Percentiles rank a stretch among this genome's conserved stretches.
Evolutionary conservation across 352 stramenopile species (phyloP).

Genomic region (Halophytophthora batemanensis): DNA sequence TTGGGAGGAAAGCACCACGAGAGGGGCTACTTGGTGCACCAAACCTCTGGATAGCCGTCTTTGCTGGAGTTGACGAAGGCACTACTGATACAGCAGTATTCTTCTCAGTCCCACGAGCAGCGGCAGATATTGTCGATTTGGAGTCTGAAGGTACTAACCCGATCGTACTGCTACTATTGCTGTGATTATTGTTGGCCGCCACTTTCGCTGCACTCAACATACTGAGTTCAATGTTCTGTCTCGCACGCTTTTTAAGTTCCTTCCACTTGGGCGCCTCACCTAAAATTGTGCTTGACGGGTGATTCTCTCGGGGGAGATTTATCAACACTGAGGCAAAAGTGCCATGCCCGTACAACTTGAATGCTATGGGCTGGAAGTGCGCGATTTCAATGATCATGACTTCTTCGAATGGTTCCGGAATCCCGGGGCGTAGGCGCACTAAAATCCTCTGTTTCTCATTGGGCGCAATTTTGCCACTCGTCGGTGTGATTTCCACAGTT

Average conservation of each 20-base stretch:
- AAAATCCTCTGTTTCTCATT: conserved; percentile 89
- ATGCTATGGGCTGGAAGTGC: conserved; percentile 92
- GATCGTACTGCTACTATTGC: conserved; percentile 4
- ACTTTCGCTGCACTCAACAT: conserved; percentile 13
- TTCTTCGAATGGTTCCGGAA: conserved; percentile 87
- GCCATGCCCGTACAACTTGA: conserved; percentile 86
- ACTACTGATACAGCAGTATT: conserved; percentile 28
- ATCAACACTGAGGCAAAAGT: conserved; percentile 90
- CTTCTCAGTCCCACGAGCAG: conserved; percentile 29
- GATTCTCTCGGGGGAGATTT: conserved; percentile 83
- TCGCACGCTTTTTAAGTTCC: conserved; percentile 63
- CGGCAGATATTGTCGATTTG: conserved; percentile 51
- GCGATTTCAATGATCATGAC: conserved; percentile 91
- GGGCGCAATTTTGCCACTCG: conserved; percentile 78
- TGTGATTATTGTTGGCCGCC: conserved; percentile 13
- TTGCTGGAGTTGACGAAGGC: conserved; percentile 21
- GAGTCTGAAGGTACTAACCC: conserved; percentile 36
- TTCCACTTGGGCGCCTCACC: conserved; percentile 68
- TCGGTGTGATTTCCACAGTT: conserved; percentile 76
- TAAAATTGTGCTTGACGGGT: conserved; percentile 49
- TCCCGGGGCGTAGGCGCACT: conserved; percentile 83
- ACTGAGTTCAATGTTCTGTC: conserved; percentile 34
- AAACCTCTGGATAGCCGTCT: conserved; percentile 14
- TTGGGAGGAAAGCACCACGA: conserved; percentile 13
- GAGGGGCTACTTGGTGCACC: conserved; percentile 19